Evolutionary conservation across 2,329 filamentous ascomycete genomes (phyloP).

Genomic region (Incumbomyces lentus): DNA sequence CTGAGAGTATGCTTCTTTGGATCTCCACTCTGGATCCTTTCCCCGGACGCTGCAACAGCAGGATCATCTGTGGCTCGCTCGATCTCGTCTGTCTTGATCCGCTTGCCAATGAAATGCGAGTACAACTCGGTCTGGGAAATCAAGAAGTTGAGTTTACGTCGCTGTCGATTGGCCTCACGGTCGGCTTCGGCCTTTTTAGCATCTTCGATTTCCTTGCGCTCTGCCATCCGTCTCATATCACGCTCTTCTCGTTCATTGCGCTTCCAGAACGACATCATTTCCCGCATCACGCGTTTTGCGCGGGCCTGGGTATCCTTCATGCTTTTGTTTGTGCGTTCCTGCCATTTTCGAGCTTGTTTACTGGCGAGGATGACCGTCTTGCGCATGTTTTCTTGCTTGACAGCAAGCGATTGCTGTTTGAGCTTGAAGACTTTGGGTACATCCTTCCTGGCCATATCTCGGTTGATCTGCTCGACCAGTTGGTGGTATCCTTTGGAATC

Average conservation of each 20-base stretch:
- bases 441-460: constrained; percentile 86
- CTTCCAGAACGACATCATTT: constrained; percentile 99
- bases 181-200: constrained; percentile 95
- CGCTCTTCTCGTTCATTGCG: constrained; percentile 95
- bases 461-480: constrained; percentile 95
- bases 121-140: constrained; percentile 98
- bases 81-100: constrained; percentile 95
- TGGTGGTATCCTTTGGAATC: constrained; percentile 90
- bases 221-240: constrained; percentile 83
- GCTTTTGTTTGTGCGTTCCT: constrained; percentile 94
- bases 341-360: constrained; percentile 96
- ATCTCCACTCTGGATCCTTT: constrained; percentile 25
- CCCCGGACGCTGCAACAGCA: constrained; percentile 47
- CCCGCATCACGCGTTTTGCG: constrained; percentile 95
- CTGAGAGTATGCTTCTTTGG: constrained; percentile 32
- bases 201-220: constrained; percentile 91
- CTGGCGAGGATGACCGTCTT: constrained; percentile 95
- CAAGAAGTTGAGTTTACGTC: constrained; percentile 97
- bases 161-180: constrained; percentile 91
- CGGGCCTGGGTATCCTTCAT: constrained; percentile 95
- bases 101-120: constrained; percentile 98
- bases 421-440: constrained; percentile 86
- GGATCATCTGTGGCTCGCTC: constrained; percentile 80
- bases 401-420: constrained; percentile 73
- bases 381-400: constrained; percentile 87